Percentiles rank a stretch among this genome's conserved stretches.
Conservation (phyloP, 179 eudicot species). For the Beta macrorhiza region DNA sequence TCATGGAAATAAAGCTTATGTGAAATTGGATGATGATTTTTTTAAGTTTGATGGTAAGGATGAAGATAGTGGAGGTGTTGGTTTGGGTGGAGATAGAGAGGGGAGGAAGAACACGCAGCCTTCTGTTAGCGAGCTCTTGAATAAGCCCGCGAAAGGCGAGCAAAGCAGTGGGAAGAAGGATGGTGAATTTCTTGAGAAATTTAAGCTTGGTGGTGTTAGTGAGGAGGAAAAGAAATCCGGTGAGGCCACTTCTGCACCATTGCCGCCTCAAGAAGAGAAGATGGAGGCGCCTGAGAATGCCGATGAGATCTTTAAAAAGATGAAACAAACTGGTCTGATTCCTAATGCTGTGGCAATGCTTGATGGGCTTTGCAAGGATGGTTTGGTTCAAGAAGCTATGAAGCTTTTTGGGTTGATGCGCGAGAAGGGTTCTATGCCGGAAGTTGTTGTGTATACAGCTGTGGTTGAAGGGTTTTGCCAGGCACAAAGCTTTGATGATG, state of each 20-base stretch:
- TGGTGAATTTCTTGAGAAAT: slow-evolving; percentile 38
- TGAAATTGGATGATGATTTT: slow-evolving; percentile 24
- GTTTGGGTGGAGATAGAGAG: slow-evolving; percentile 21
- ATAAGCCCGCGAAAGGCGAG: slow-evolving; percentile 26
- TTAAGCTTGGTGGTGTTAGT: slow-evolving; percentile 31
- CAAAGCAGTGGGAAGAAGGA: slow-evolving; percentile 16
- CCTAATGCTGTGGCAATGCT: slow-evolving; percentile 97
- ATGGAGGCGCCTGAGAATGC: slow-evolving; percentile 58
- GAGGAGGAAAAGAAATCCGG: slow-evolving; percentile 16
- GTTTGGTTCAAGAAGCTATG: slow-evolving; percentile 90
- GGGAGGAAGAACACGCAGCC: slow-evolving; percentile 31
- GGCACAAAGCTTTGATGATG: slow-evolving; percentile 73
- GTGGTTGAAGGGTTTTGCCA: slow-evolving; percentile 91
- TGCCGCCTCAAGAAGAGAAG: slow-evolving; percentile 28
- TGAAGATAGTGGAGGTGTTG: slow-evolving; percentile 18
- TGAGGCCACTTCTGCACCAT: neutral
- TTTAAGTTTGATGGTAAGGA: slow-evolving; percentile 27
- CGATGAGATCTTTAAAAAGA: slow-evolving; percentile 73
- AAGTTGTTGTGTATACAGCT: slow-evolving; percentile 86
- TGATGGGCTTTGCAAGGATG: slow-evolving; percentile 87
- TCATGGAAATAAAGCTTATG: slow-evolving; percentile 21
- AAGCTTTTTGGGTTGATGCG: slow-evolving; percentile 84
- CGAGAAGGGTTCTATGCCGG: slow-evolving; percentile 83
- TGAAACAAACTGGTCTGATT: slow-evolving; percentile 81
- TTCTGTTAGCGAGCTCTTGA: slow-evolving; percentile 36